Evolutionary conservation across 2,329 filamentous ascomycete species (phyloP), one percentile per base, ranked within the genome.

Genomic region (Trichoderma endophyticum): DNA sequence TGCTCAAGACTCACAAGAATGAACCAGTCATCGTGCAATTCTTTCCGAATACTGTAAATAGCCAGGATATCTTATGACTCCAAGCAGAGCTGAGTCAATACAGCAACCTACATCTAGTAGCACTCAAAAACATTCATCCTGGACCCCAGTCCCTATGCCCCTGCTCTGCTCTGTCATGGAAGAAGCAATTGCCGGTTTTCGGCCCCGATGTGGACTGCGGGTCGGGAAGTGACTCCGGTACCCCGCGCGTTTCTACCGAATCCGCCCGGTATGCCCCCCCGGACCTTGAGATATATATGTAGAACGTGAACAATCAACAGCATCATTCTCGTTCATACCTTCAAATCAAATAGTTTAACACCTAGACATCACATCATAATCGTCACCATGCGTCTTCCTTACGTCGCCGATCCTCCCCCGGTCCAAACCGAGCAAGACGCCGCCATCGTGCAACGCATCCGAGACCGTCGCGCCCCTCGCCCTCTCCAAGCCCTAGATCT

Each of bases 401-500:
- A 93, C 85, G 84, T 87, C 72, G 77, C 86, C 76, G 83, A 87
- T 81, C 86, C 86, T 51, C 87, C 84, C 3, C 81, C 82, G 14
- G 81, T 84, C 11, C 75, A 82, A 18, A 80, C 80, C 28, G 74
- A 81, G 2, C 83, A 86, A 59, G 85, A 90, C 6, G 82, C 82
- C 1, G 87, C 84, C 39, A 89, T 93, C 77, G 87, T 92, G 75
- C 76, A 83, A 64, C 90, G 91, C 76, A 89, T 94, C 77, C 82
- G 84, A 11, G 89, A 87, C 39, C 91, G 92, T 18, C 90, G 92
- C 28, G 82, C 84, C 2, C 91, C 92, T 0, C 89, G 92, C 1
- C 91, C 91, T 3, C 87, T 95, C 24, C 92, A 93, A 73, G 82
- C 91, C 0, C 88, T 95, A n/a, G 93, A 95, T 79, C 87, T 93